Conservation (phyloP, 2,329 filamentous ascomycete species). For the Aspergillus sp. region DNA sequence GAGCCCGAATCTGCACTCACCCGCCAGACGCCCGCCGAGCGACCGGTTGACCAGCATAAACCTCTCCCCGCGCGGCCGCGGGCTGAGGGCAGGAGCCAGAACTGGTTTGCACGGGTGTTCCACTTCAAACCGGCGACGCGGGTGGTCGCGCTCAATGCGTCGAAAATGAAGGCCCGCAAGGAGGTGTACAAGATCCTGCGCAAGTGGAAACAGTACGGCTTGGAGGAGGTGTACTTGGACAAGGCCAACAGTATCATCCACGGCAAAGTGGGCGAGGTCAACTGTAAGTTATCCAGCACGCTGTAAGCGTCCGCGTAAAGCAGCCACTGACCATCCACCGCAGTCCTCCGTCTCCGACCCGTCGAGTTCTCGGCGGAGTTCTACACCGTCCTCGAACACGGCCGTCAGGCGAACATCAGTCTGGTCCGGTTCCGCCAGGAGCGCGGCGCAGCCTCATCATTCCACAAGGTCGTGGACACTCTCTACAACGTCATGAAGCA, state of each 20-base stretch:
- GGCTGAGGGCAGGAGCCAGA: constrained; percentile 54
- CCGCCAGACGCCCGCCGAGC: constrained; percentile 10
- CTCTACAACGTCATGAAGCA: constrained; percentile 66
- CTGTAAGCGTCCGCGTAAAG: constrained; percentile 7
- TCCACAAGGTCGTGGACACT: constrained; percentile 77
- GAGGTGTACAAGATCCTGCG: constrained; percentile 73
- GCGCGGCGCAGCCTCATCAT: constrained; percentile 85
- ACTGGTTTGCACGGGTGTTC: constrained; percentile 86
- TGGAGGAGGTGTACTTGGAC: constrained; percentile 74
- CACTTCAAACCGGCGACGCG: constrained; percentile 79
- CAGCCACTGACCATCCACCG: constrained; percentile 7
- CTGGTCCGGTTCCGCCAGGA: constrained; percentile 86
- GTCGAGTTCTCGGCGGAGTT: constrained; percentile 86
- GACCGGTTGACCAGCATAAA: constrained; percentile 16
- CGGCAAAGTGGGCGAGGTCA: constrained; percentile 70
- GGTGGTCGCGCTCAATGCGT: constrained; percentile 71
- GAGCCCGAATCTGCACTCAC: constrained; percentile 12
- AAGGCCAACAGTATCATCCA: constrained; percentile 76
- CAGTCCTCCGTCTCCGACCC: constrained; percentile 77
- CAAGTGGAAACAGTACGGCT: constrained; percentile 79
- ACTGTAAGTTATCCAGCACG: constrained; percentile 60
- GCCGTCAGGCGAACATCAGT: constrained; percentile 70
- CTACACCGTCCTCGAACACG: constrained; percentile 85
- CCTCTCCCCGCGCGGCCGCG: constrained; percentile 14
- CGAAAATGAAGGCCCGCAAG: constrained; percentile 69